A percentile compares a stretch with the other conserved stretches of the same genome.
Conservation (phyloP, 169 alveolate genomes). For the Prorocentrum cordatum region DNA sequence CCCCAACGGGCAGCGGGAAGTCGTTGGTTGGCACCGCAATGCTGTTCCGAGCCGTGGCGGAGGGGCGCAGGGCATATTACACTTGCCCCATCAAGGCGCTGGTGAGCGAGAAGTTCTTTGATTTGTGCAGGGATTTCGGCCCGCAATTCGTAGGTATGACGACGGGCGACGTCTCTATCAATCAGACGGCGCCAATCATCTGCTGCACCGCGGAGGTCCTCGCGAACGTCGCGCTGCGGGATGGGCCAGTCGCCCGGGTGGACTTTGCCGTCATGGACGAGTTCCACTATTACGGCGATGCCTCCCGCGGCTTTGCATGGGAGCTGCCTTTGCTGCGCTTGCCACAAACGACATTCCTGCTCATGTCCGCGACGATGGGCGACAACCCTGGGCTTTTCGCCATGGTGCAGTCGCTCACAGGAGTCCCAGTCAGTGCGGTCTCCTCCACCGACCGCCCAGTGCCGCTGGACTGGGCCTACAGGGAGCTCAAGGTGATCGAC, state of each 20-base stretch:
- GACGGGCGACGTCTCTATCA: slow-evolving; percentile 44
- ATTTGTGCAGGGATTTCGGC: slow-evolving; percentile 19
- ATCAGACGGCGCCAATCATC: not conserved
- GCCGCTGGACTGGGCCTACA: slow-evolving; percentile 7
- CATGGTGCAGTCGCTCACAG: slow-evolving; percentile 3
- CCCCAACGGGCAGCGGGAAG: slow-evolving; percentile 67
- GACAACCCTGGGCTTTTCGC: not conserved
- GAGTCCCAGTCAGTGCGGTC: no score
- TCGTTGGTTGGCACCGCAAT: slow-evolving; percentile 7
- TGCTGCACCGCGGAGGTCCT: slow-evolving; percentile 49
- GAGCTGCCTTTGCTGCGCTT: slow-evolving; percentile 33
- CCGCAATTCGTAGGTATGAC: slow-evolving; percentile 31
- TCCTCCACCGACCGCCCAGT: slow-evolving; percentile 46
- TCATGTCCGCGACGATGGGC: slow-evolving; percentile 55
- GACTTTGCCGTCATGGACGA: slow-evolving; percentile 35
- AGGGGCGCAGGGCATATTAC: slow-evolving; percentile 5
- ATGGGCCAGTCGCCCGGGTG: not conserved
- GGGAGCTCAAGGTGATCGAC: not conserved
- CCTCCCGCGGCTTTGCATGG: slow-evolving; percentile 59
- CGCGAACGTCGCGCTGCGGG: slow-evolving; percentile 27
- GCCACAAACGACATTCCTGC: not conserved
- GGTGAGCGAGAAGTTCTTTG: slow-evolving; percentile 56
- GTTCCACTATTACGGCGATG: slow-evolving; percentile 52
- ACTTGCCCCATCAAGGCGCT: slow-evolving; percentile 14
- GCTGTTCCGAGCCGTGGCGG: slow-evolving; percentile 19